Evolutionary conservation across 805 yeast genomes (phyloP), one percentile per base, ranked within the genome.

Genomic region (Saitoella complicata): DNA sequence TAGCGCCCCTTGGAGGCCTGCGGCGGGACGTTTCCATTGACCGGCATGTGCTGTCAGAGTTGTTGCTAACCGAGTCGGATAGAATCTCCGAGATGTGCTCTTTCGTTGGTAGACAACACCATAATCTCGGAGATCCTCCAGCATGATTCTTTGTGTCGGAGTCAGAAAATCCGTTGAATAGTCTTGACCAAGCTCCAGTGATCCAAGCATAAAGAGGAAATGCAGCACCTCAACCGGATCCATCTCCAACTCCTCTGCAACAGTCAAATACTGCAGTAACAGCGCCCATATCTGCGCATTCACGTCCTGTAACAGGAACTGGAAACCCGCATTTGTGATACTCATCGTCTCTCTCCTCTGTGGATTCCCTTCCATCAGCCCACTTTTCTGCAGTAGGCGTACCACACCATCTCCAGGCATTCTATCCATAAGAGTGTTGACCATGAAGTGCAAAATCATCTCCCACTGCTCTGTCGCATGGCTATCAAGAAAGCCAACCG

Each of bases 281-380:
- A 91, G 64, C 0, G 95, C 79, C 98, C 98, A 91, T 11, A 91
- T 78, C 62, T 91, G 98, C 0, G 94, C 80, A 58, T 85, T 86
- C 30, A 82, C 82, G 55, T 87, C 95, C 61, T 88, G 98, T 39
- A 91, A 66, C 49, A 91, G 63, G 56, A 91, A 91, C 64, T 91
- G 98, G 62, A 91, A 91, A 11, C 98, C 98, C 38, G 76, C 74
- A 52, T 85, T 82, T 1, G 98, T 88, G 57, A 91, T 91, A 21
- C 21, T 21, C 21, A 21, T 21, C 4, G 21, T 21, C 21, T 21
- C 21, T 21, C 21, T 21, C 21, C 21, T 57, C 21, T 21, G 21
- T 21, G 21, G 21, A 21, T 21, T 58, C 7, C 55, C 55, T 55
- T 82, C 94, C 95, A 91, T 87, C 43, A 91, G 67, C 2, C 88